Base-by-base conservation (phyloP, 768 basidiomycete genomes). In the Hysterangium stoloniferum region DNA sequence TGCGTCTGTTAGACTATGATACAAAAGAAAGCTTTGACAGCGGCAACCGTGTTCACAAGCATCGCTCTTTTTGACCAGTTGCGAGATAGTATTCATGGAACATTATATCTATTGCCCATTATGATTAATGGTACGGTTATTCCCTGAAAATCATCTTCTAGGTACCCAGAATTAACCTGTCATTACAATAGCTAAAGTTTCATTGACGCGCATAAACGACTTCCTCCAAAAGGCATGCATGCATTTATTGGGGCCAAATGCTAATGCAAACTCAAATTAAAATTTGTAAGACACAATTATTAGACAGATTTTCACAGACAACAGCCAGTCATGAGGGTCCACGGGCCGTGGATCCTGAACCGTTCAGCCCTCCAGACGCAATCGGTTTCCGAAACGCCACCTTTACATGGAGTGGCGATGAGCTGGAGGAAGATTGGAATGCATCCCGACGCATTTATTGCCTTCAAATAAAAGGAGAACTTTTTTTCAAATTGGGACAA, bases 61-160 rank as follows among this genome's bases (percentile, higher is more conserved):
- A 65, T 70, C 54, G 61, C 66, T 12, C 67, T 71, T 12, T 72
- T 72, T 53, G 68, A 67, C 34, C 54, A 65, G 31, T 54, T 72
- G 9, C 59, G 66, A 29, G 60, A 60, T 27, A 61, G 61, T 17
- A 31, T 59, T 17, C 52, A 50, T 22, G 22, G 22, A 24, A 48
- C 48, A 3, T 55, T 57, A 31, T 57, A 38, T 24, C 17, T 46
- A 6, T 8, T 52, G 19, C 45, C 45, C 19, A 32, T 12, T 4
- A 22, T 29, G 4, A 13, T 46, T 20, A 46, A 34, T 15, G 45
- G 45, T 46, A 25, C 32, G 27, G 24, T 3, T 1, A 2, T 9
- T 4, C 13, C 9, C 31, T 29, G 20, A 44, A 3, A 5, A 37
- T 13, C 31, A 20, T 13, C 24, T 29, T 6, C 29, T 7, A 32